Evolutionary conservation across 2,329 filamentous ascomycete species (phyloP), one percentile per base, ranked within the genome.

Genomic region (Penicillium sp.): DNA sequence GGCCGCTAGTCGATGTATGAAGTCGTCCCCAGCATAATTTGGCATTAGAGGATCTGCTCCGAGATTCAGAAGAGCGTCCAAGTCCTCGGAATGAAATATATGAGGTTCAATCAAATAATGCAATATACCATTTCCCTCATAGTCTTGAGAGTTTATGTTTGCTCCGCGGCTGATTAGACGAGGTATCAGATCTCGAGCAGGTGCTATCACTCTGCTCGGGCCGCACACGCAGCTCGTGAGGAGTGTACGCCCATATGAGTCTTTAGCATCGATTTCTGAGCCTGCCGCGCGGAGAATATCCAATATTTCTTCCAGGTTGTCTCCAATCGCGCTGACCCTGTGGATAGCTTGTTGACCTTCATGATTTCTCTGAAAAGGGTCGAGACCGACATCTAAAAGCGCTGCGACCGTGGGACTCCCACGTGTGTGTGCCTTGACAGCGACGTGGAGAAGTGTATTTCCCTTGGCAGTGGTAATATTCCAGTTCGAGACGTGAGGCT

Each of bases 401-500:
- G 24, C 24, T 28, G 24, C 24, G 24, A 28, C 24, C 10, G 24
- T 28, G 5, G 24, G 24, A 28, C 24, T 28, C 10, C 24, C 24
- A 28, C 24, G 24, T 5, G 5, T 5, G 10, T 28, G 10, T 6
- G 9, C 26, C 19, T 19, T 29, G 39, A 26, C 48, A 7, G 56
- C 52, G 9, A 55, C 21, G 29, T 64, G 62, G 16, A 64, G 49
- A 14, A 60, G 37, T 3, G 61, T 64, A 26, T 63, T 54, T 13
- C 59, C 61, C 6, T 60, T 51, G 3, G 45, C 54, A 18, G 58
- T 53, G 4, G 24, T 50, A 7, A 51, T 37, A 11, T 26, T 33
- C 58, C 56, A 61, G 45, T 56, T 48, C 3, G 45, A 48, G 11
- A 60, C 49, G 24, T 53, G 53, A 14, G 58, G 57, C 3, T 18